phyloP scores from a whole-genome alignment of 768 basidiomycete genomes.

The Leccinum obscurum region DNA sequence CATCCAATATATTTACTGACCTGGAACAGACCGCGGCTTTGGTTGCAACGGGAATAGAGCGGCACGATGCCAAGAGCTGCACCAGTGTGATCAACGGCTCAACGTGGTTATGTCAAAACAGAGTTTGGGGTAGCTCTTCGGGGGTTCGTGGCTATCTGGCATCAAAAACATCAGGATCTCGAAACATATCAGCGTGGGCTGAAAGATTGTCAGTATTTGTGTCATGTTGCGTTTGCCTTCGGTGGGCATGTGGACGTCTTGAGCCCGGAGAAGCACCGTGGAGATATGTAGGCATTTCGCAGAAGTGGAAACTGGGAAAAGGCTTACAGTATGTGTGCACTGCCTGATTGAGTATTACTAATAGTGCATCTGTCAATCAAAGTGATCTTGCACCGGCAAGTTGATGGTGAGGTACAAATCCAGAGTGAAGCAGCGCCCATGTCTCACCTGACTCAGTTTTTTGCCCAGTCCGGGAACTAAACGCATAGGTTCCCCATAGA shows the following conservation, averaged over 20 bases:
- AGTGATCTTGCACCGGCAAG: constrained; percentile 14
- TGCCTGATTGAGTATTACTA: not conserved
- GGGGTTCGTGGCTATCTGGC: not conserved
- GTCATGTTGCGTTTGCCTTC: not conserved
- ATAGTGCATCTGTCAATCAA: not conserved
- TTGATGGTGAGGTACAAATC: constrained; percentile 13
- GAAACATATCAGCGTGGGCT: not conserved
- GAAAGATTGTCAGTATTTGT: not conserved
- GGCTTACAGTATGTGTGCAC: not conserved
- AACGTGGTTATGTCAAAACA: not conserved
- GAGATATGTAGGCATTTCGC: not conserved
- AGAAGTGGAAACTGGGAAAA: not conserved
- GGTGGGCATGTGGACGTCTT: not conserved
- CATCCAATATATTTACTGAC: not conserved
- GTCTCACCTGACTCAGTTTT: constrained; percentile 4
- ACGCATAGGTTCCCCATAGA: not conserved
- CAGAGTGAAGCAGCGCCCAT: constrained; percentile 19
- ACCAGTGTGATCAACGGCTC: not conserved
- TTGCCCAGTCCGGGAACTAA: constrained; percentile 5
- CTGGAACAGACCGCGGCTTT: not conserved
- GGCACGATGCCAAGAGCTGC: not conserved
- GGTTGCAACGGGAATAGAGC: not conserved
- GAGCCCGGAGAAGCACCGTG: not conserved
- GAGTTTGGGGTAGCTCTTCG: not conserved
- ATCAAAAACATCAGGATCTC: not conserved